Base-by-base conservation (phyloP, 164 flowering plant species). In the Kingdonia uniflora region DNA sequence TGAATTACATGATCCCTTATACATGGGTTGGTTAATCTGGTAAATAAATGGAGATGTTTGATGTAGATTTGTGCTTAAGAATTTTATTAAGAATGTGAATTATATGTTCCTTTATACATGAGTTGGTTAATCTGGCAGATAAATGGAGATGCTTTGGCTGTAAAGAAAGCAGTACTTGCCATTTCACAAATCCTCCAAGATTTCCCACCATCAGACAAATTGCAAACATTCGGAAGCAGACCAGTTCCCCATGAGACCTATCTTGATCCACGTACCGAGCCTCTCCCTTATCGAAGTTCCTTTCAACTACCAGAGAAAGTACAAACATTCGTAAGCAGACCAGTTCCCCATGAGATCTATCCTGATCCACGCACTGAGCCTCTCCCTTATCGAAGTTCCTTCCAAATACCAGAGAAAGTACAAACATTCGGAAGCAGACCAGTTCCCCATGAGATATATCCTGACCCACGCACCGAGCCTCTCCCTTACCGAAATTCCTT, bases 41-140 rank as follows among this genome's bases (percentile, higher is more conserved):
- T 80, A 91, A 96, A 75, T 91, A 60, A 75, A 73, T 62, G 97
- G 96, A 42, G 76, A 70, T 62, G 61, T 70, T 62, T 56, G n/a
- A n/a, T n/a, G n/a, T n/a, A n/a, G n/a, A n/a, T n/a, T n/a, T n/a
- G n/a, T n/a, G n/a, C n/a, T n/a, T n/a, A n/a, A n/a, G n/a, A n/a
- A n/a, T n/a, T n/a, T n/a, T n/a, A n/a, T 29, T 29, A 8, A 8
- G 6, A 29, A 29, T 29, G 4, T 4, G 8, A 29, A 29, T 4
- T 8, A 29, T 29, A 29, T 8, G 4, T 29, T 29, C 35, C 35
- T 29, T 4, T 29, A 29, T 8, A 4, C 6, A 11, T 45, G 45
- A 22, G 14, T 51, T 56, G 14, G 10, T 14, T 67, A 23, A 35
- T 57, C 11, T 67, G 59, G 64, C 82, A 91, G 97, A 75, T 91